Percentiles rank a stretch among this genome's conserved stretches.
phyloP scores from a whole-genome alignment of 352 stramenopile genomes.

The Globisporangium sylvaticum region DNA sequence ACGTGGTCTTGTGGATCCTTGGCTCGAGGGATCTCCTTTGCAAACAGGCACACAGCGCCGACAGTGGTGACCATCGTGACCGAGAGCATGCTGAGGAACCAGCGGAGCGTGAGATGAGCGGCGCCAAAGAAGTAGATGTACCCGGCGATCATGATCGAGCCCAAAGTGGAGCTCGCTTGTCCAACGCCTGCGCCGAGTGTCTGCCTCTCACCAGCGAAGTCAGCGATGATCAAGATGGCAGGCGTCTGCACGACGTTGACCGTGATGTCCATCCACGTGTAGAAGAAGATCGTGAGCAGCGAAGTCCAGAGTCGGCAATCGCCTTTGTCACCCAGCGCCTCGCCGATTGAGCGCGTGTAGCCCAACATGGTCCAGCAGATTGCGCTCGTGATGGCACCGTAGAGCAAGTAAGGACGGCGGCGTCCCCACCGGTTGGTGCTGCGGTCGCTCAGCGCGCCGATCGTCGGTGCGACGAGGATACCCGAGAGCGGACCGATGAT shows the following conservation, averaged over 20 bases:
- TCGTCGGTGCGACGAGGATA: constrained; percentile 61
- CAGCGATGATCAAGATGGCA: constrained; percentile 62
- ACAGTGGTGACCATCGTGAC: constrained; percentile 58
- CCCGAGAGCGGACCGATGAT: constrained; percentile 66
- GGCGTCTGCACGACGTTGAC: constrained; percentile 77
- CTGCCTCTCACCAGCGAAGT: constrained; percentile 72
- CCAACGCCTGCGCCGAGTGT: constrained; percentile 59
- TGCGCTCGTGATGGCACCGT: constrained; percentile 57
- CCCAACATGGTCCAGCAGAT: constrained; percentile 70
- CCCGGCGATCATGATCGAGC: constrained; percentile 54
- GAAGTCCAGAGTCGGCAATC: constrained; percentile 45
- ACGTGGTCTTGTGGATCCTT: constrained; percentile 19
- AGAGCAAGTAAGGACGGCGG: constrained; percentile 60
- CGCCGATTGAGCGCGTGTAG: constrained; percentile 60
- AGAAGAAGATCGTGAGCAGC: constrained; percentile 64
- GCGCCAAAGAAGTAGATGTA: constrained; percentile 76
- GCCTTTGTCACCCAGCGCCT: constrained; percentile 47
- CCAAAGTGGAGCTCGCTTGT: constrained; percentile 57
- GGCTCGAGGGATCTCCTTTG: constrained; percentile 32
- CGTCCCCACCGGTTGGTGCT: constrained; percentile 49
- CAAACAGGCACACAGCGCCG: constrained; percentile 48
- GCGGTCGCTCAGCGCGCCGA: constrained; percentile 68
- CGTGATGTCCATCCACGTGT: constrained; percentile 83
- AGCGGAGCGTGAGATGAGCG: constrained; percentile 56
- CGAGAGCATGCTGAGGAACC: constrained; percentile 71